A percentile compares a stretch with the other conserved stretches of the same genome.
phyloP scores from a whole-genome alignment of 139 green algal genomes.

The Chlamydomonas asymmetrica region DNA sequence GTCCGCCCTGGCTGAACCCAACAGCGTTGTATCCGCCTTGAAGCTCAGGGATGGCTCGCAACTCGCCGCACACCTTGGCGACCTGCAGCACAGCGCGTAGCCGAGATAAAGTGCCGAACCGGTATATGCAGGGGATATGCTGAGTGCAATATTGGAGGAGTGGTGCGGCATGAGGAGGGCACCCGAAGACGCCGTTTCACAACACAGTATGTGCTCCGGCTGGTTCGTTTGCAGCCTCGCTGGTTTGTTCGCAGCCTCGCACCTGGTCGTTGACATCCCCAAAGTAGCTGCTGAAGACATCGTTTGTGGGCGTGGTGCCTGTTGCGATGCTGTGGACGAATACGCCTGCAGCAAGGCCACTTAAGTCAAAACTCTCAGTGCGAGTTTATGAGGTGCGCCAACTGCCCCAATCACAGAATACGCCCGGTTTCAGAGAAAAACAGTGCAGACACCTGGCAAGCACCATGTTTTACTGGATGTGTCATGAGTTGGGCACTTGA shows the following conservation, averaged over 20 bases:
- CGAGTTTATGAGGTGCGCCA: too few relatives aligned
- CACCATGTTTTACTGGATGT: neutral
- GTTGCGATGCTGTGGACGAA: slow-evolving; percentile 80
- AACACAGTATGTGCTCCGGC: too few relatives aligned
- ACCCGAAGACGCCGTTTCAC: too few relatives aligned
- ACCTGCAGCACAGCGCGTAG: slow-evolving; percentile 60
- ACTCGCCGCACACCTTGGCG: slow-evolving; percentile 58
- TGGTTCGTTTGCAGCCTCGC: too few relatives aligned
- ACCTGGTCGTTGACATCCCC: slow-evolving; percentile 79
- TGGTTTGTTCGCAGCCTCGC: neutral
- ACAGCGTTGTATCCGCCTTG: slow-evolving; percentile 77
- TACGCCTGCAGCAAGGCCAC: slow-evolving; percentile 49
- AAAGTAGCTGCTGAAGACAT: slow-evolving; percentile 65
- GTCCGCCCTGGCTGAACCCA: slow-evolving; percentile 85
- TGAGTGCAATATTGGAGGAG: neutral
- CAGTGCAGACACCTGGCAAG: neutral
- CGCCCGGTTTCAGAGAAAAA: neutral
- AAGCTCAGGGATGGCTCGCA: slow-evolving; percentile 62
- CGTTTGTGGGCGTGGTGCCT: slow-evolving; percentile 27
- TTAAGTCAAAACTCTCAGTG: neutral
- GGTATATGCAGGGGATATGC: neutral
- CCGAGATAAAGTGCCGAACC: neutral
- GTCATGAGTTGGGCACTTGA: neutral
- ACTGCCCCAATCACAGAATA: too few relatives aligned
- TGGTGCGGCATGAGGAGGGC: neutral